These are phyloP conservation scores for Martiniozyma asiatica DNA, from an alignment of 1,139 yeast genomes.

Conservation along the genomic window DNA sequence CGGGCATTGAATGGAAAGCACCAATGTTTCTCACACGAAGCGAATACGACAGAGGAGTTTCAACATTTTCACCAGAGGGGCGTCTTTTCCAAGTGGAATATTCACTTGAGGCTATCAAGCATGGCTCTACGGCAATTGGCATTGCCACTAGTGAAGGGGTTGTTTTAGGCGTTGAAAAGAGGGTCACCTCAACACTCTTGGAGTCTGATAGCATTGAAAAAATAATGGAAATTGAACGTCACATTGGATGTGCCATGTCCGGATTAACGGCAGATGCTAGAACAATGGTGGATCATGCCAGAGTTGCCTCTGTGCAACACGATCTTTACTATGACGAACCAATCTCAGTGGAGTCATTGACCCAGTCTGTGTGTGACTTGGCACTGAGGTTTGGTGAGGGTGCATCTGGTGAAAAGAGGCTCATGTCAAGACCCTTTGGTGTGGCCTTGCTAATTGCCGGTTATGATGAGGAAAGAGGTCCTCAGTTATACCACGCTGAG, in stretches of 20 bases:
- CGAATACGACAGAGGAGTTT: constrained; percentile 98
- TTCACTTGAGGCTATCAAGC: constrained; percentile 92
- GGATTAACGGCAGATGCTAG: constrained; percentile 98
- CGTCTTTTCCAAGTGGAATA: constrained; percentile 97
- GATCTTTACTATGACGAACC: constrained; percentile 85
- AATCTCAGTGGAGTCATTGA: constrained; percentile 83
- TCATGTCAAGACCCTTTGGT: constrained; percentile 98
- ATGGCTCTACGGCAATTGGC: constrained; percentile 96
- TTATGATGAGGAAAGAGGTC: constrained; percentile 82
- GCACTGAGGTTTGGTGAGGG: constrained; percentile 98
- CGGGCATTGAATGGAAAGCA: no score
- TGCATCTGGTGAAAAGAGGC: constrained; percentile 91
- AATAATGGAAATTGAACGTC: constrained; percentile 86
- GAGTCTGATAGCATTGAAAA: constrained; percentile 93
- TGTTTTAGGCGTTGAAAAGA: constrained; percentile 89
- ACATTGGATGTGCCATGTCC: constrained; percentile 97
- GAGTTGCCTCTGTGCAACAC: constrained; percentile 85
- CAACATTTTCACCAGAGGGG: constrained; percentile 98
- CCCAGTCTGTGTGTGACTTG: constrained; percentile 94
- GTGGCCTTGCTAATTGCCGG: constrained; percentile 97
- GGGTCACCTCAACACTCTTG: constrained; percentile 85
- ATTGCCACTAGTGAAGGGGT: constrained; percentile 96
- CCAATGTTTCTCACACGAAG: constrained; percentile 97
- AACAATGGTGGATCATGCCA: constrained; percentile 96
- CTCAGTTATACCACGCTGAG: constrained; percentile 96